phyloP scores from a whole-genome alignment of 768 basidiomycete genomes.

The Lentinula aciculospora region DNA sequence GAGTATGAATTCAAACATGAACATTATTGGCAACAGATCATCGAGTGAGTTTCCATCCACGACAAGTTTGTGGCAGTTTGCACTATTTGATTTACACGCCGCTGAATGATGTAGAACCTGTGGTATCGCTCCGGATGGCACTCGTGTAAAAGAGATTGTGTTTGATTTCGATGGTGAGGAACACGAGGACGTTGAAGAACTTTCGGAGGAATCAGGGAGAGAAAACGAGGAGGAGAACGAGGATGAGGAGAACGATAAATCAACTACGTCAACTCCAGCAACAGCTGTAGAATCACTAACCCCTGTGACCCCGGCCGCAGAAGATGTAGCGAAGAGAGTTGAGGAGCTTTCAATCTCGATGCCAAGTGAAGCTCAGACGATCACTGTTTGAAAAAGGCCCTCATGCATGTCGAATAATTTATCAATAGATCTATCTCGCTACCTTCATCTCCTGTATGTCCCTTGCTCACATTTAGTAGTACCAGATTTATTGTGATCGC shows the following conservation, averaged over 20 bases:
- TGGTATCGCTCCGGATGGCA: constrained; percentile 51
- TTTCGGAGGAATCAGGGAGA: neutral
- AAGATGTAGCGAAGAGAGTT: constrained; percentile 1
- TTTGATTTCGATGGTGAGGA: neutral
- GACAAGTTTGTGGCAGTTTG: neutral
- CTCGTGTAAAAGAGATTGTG: constrained; percentile 26
- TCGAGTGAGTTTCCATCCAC: constrained; percentile 38
- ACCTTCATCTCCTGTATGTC: too few relatives aligned
- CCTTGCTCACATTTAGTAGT: too few relatives aligned
- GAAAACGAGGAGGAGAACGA: neutral
- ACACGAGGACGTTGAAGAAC: neutral
- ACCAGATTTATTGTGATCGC: too few relatives aligned
- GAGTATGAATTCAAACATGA: constrained; percentile 68
- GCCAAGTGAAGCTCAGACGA: neutral
- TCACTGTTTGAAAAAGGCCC: neutral
- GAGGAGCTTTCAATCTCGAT: neutral
- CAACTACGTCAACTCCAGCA: neutral
- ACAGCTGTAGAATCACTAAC: neutral
- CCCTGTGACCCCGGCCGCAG: neutral
- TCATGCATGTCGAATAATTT: too few relatives aligned
- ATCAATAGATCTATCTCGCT: too few relatives aligned
- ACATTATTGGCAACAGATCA: constrained; percentile 75
- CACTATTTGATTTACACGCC: neutral
- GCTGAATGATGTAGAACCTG: constrained; percentile 36
- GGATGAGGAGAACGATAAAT: neutral